Base-by-base conservation (phyloP, 805 yeast genomes). In the Wickerhamiella cacticola region DNA sequence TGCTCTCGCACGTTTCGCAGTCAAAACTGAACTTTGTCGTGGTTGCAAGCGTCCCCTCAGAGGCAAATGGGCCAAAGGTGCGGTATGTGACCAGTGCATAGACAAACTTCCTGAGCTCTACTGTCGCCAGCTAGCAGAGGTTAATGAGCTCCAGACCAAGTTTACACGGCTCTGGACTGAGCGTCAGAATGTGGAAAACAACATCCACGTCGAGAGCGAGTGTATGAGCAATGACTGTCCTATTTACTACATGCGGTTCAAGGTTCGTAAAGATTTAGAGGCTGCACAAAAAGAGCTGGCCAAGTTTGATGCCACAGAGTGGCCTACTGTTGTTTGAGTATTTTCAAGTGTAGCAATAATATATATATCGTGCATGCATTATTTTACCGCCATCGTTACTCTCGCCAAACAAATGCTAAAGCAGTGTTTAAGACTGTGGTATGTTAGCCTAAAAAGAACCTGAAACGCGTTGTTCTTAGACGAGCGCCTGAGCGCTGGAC, bases 151-250 rank as follows among this genome's bases (percentile, higher is more conserved):
- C 51, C 95, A 92, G 61, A 74, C 77, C 51, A 80, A 81, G 56
- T 92, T 86, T 58, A 79, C 95, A 2, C 71, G 94, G 54, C 67
- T 92, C 53, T 92, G 99, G 99, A 89, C 97, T 0, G 95, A 92
- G 61, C 94, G 99, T 63, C 99, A 92, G 67, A 70, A 96, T 50
- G 92, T 98, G 64, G 96, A 94, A 57, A 97, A 97, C 0, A 83
- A 92, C 22, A 68, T 94, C 48, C 96, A 92, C 58, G 96, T 87
- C 64, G 97, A 92, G 56, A 97, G 92, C 3, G 69, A 89, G 21
- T 92, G 99, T 63, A 80, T 95, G 0, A 86, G 89, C 55, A 87
- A 88, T 55, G 97, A 92, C 64, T 92, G 99, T 67, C 96, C 96
- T 1, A 92, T 92, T 31, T 92, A 92, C 59, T 92, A 92, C 63